phyloP scores from a whole-genome alignment of 257 asterid species.

The Solanum chilense region DNA sequence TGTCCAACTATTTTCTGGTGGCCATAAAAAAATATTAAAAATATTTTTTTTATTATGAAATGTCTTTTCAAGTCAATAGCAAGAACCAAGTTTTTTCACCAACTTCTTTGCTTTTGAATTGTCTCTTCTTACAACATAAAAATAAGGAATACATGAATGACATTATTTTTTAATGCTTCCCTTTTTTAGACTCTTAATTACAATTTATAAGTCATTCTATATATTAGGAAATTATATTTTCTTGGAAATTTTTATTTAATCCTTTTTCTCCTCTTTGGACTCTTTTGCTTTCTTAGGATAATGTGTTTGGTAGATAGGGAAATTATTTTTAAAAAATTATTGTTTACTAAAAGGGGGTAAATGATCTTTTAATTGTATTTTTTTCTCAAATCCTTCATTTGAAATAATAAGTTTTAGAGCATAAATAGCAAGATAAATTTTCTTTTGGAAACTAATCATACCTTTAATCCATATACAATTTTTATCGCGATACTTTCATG shows the following conservation, averaged over 20 bases:
- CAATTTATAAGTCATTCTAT: not conserved
- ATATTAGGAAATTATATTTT: not conserved
- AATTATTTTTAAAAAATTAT: too few relatives aligned
- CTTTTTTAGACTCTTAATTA: not conserved
- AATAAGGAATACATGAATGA: not conserved
- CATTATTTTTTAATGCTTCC: not conserved
- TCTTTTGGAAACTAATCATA: too few relatives aligned
- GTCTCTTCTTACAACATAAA: not conserved
- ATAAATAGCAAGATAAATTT: not conserved
- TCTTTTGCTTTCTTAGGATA: not conserved
- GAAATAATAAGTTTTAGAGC: not conserved
- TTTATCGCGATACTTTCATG: too few relatives aligned
- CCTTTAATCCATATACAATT: too few relatives aligned
- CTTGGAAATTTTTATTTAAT: not conserved
- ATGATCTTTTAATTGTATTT: not conserved
- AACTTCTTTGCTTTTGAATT: slow-evolving; percentile 1
- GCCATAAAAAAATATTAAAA: not conserved
- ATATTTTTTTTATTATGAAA: not conserved
- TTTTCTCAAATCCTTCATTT: too few relatives aligned
- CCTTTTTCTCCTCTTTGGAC: not conserved
- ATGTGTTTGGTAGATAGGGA: not conserved
- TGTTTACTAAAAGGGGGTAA: not conserved
- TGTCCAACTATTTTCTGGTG: not conserved
- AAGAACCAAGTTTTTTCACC: not conserved
- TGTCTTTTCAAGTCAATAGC: not conserved